Base-by-base conservation (phyloP, 2,329 filamentous ascomycete species). In the Aspergillus calidoustus region DNA sequence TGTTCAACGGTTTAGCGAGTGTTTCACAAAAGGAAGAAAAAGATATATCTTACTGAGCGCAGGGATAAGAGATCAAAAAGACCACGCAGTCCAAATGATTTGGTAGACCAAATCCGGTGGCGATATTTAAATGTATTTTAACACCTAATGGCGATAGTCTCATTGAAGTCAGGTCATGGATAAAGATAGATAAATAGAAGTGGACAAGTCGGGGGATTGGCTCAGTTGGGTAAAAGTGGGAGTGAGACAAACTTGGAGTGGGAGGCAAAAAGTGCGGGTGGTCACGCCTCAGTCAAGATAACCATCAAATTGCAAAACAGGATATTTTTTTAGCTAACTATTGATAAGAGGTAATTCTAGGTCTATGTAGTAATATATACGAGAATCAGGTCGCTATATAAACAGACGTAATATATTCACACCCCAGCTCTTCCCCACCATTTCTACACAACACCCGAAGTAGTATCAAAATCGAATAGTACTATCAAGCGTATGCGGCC, bases 401-500 rank as follows among this genome's bases (percentile, higher is more conserved):
- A 13, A 25, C 25, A 43, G 3, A 43, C 9, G 34, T 17, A 54
- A 17, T 15, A 13, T 54, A 23, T 28, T 17, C 46, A 38, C 43
- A 31, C 28, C 19, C 17, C 15, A 7, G 22, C 25, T 38, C 54
- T 50, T 28, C 31, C 31, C 9, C 47, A 47, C 13, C 11, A 15
- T 22, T 22, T 17, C 25, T 9, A 15, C 19, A 22, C 17, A 38
- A 28, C 11, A 43, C 28, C 9, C 41, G 25, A 15, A 25, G 41
- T 17, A 5, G 15, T 41, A 25, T 25, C 22, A 25, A 28, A 28
- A 48, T 38, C 15, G 17, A 43, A 44, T 30, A 9, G 7, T 28
- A 19, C 44, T 31, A 44, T 67, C 48, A 76, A 55, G 79, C 81
- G 73, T 84, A 84, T 59, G 82, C 82, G 60, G 82, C 82, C 82